Percentiles rank a stretch among this genome's conserved stretches.
phyloP scores from a whole-genome alignment of 371 early-diverging fungal species.

The Mortierella sp. region DNA sequence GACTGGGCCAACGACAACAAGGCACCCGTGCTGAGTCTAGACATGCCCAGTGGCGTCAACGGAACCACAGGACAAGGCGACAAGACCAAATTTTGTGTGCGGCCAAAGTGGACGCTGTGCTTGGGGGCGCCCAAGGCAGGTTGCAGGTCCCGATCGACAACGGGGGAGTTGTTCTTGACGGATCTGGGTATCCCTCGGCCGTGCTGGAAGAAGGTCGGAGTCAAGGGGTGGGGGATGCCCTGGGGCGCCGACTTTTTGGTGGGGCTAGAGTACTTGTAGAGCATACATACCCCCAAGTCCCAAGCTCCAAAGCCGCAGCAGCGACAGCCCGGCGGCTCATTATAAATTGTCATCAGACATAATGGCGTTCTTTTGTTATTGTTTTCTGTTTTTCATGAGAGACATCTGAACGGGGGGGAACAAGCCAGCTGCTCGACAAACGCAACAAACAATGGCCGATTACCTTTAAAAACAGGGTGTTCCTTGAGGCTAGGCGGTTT shows the following conservation, averaged over 20 bases:
- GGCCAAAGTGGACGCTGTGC: conserved; percentile 81
- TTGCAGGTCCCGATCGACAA: conserved; percentile 64
- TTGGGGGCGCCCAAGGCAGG: conserved; percentile 82
- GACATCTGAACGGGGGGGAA: not conserved
- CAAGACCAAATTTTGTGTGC: conserved; percentile 61
- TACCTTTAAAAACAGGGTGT: not conserved
- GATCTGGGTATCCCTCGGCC: conserved; percentile 83
- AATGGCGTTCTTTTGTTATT: no score
- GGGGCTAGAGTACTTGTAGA: conserved; percentile 68
- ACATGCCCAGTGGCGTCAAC: conserved; percentile 82
- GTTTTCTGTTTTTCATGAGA: not conserved
- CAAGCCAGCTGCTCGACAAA: not conserved
- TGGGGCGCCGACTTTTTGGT: conserved; percentile 85
- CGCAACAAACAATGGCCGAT: not conserved
- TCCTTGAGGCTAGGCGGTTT: not conserved
- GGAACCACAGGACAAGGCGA: conserved; percentile 61
- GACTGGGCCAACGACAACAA: conserved; percentile 83
- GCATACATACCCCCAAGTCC: no score
- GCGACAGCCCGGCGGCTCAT: no score
- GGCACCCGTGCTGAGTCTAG: conserved; percentile 79
- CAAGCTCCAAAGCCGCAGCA: not conserved
- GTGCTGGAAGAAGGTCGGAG: conserved; percentile 75
- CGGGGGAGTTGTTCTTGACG: conserved; percentile 82
- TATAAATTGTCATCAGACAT: not conserved
- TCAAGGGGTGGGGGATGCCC: conserved; percentile 67